A percentile compares a stretch with the other conserved stretches of the same genome.
Conservation (phyloP, 495 filamentous ascomycete species). For the Daldinia childiae region DNA sequence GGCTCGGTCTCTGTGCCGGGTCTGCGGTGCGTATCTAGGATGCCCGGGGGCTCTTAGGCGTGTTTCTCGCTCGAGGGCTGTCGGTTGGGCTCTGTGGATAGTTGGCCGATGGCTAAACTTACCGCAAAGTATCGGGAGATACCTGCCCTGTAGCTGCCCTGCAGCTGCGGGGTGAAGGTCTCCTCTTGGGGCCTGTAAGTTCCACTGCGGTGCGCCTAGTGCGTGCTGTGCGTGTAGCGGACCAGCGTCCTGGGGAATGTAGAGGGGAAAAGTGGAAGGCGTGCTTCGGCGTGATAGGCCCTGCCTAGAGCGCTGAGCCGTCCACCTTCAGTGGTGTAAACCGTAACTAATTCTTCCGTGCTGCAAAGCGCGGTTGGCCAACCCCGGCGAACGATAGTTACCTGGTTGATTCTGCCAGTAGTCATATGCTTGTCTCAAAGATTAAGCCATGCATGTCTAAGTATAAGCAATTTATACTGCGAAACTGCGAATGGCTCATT, state of each 20-base stretch:
- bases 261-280: slow-evolving; percentile 14
- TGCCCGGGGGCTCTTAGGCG: slow-evolving; percentile 34
- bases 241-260: slow-evolving; percentile 8
- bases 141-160: not conserved
- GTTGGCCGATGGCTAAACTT: slow-evolving; percentile 4
- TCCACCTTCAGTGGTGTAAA: no score
- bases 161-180: not conserved
- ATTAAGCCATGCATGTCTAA: no score
- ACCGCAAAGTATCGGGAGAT: slow-evolving; percentile 4
- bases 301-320: not conserved
- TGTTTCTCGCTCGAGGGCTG: slow-evolving; percentile 36
- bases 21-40: slow-evolving; percentile 23
- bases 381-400: no score
- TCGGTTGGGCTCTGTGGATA: slow-evolving; percentile 28
- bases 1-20: no score
- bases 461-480: no score
- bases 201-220: not conserved
- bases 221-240: slow-evolving; percentile 1
- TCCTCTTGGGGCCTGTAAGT: slow-evolving; percentile 12
- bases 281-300: slow-evolving; percentile 2
- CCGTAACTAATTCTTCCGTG: no score
- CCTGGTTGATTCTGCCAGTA: no score
- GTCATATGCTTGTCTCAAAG: no score
- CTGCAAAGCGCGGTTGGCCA: no score
- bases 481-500: no score